Evolutionary conservation across 805 yeast genomes (phyloP).

Genomic region (Saccharomycopsis sp.): DNA sequence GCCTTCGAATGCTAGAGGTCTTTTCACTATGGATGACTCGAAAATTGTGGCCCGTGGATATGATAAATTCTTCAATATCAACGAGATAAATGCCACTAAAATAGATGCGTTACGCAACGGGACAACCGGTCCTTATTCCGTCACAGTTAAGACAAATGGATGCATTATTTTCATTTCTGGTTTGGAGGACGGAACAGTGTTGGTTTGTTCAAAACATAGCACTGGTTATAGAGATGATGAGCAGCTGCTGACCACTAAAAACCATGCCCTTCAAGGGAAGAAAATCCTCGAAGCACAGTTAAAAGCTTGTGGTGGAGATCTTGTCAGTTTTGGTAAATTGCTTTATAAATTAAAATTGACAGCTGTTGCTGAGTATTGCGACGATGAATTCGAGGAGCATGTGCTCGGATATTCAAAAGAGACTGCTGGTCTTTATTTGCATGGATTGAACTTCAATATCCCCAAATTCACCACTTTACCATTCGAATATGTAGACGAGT

Average conservation of each 20-base stretch:
- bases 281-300: conserved; percentile 51
- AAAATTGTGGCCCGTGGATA: conserved; percentile 77
- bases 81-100: conserved; percentile 52
- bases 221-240: conserved; percentile 60
- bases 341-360: conserved; percentile 54
- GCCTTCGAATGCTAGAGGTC: conserved; percentile 78
- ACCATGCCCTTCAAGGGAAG: conserved; percentile 76
- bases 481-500: conserved; percentile 49
- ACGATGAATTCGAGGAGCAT: conserved; percentile 91
- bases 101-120: conserved; percentile 36
- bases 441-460: conserved; percentile 74
- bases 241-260: conserved; percentile 30
- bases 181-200: conserved; percentile 61
- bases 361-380: conserved; percentile 90
- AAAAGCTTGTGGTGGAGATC: conserved; percentile 30
- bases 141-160: conserved; percentile 88
- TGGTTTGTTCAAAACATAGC: conserved; percentile 89
- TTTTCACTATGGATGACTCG: conserved; percentile 49
- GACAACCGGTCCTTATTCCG: conserved; percentile 71
- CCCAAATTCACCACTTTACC: conserved; percentile 59
- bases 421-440: conserved; percentile 77
- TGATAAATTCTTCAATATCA: conserved; percentile 85
- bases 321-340: conserved; percentile 47
- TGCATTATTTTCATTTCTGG: conserved; percentile 85
- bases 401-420: conserved; percentile 65